Base-by-base conservation (phyloP, 805 yeast genomes). In the Pichia nakasei region DNA sequence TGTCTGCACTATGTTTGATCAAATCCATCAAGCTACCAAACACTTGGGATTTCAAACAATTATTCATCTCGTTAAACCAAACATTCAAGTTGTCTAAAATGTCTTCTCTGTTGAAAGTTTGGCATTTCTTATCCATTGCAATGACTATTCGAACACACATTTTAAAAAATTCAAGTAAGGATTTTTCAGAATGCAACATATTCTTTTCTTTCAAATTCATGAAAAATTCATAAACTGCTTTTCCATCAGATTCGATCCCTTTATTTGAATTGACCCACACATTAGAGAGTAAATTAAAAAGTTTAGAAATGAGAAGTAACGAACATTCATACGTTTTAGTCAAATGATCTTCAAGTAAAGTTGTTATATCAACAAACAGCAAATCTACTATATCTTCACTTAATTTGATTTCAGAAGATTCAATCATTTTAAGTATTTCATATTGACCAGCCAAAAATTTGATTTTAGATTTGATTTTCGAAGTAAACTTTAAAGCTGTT, bases 161-260 rank as follows among this genome's bases (percentile, higher is more conserved):
- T 13, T 51, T 51, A 4, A 69, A 54, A 19, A 70, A 58, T 20
- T 57, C 60, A 2, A 52, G 21, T 3, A 54, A 49, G 1, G 74
- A 62, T 2, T 21, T 19, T 20, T 63, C 68, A 0, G 77, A 70
- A 40, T 63, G 52, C 13, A 78, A 58, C 39, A 73, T 57, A 3
- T 58, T 52, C 27, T 67, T 73, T 1, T 63, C 59, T 4, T 68
- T 66, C 39, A 78, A 60, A 17, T 59, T 52, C 3, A 64, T 35
- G 9, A 77, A 47, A 70, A 76, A 80, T 1, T 61, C 55, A 34
- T 68, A 61, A 18, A 80, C 66, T 49, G 78, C 83, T 32, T 52
- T 54, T 37, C 70, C 68, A 39, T 76, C 81, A 3, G 63, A 63
- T n/a, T 15, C 32, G 15, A 29, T 29, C 15, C 32, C 32, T 29